Evolutionary conservation across 345 rosid species (phyloP), one percentile per base, ranked within the genome.

Genomic region (Pseudoturritis turrita): DNA sequence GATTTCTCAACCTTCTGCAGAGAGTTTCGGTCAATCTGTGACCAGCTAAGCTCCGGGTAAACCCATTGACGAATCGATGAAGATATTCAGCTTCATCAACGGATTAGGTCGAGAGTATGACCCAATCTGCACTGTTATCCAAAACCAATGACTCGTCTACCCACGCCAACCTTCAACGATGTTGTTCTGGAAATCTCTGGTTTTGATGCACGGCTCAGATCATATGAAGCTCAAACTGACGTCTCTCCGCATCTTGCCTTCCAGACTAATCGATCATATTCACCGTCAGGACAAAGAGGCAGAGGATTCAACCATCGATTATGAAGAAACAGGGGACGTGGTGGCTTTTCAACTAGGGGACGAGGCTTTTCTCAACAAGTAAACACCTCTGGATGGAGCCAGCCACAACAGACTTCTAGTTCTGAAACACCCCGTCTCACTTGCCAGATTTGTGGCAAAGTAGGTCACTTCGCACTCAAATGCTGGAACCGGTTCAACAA

Each of bases 121-220:
- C 2, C 37, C 23, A 0, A 41, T 44, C 0, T 7, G 36, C 0
- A 23, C 40, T 0, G 26, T 41, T 0, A 1, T 22, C 0, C 39
- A 62, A 9, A 62, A 1, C 2, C 67, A 0, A 23, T 60, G 18
- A 25, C 66, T 4, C 17, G 46, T 0, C 0, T 0, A 7, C 63
- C 19, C 1, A 1, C 45, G 0, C 63, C 18, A 0, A 23, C 36
- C 0, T 61, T 40, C 1, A n/a, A 1, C 1, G 51, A 61, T 23
- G 66, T 61, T 0, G 36, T 61, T 8, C 55, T 0, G 2, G 36
- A 41, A 0, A 8, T 13, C 0, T 12, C 19, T 12, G 29, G 17
- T 0, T 56, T 10, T 5, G 9, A 36, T 6, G 0, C 14, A 0
- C 3, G n/a, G 0, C 1, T 57, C 4, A 9, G n/a, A 0, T 11